phyloP scores from a whole-genome alignment of 2,329 filamentous ascomycete species.

The Septoria petroselini region DNA sequence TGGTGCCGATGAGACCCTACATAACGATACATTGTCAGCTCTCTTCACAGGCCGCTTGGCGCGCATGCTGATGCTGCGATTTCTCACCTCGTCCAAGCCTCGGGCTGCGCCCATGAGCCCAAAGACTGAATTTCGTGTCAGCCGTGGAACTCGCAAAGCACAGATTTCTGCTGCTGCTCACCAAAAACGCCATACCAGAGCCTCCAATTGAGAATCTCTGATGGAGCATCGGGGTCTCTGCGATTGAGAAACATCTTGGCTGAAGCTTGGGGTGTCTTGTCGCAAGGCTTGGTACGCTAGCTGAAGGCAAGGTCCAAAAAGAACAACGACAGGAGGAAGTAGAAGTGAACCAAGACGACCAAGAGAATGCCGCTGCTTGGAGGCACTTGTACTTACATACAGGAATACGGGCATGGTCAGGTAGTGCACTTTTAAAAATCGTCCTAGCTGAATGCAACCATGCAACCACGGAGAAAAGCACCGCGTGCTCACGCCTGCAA shows the following conservation, averaged over 20 bases:
- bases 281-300: background rate
- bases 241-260: conserved; percentile 31
- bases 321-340: background rate
- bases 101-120: conserved; percentile 68
- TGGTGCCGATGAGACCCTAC: conserved; percentile 59
- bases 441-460: background rate
- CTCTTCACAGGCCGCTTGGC: no score
- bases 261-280: conserved; percentile 15
- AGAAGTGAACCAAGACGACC: conserved; percentile 6
- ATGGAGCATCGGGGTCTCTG: conserved; percentile 56
- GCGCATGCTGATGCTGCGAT: background rate
- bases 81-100: conserved; percentile 63
- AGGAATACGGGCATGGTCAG: background rate
- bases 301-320: background rate
- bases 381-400: conserved; percentile 5
- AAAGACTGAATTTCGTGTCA: conserved; percentile 29
- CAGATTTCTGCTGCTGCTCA: conserved; percentile 16
- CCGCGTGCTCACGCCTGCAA: conserved; percentile 4
- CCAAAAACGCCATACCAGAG: conserved; percentile 70
- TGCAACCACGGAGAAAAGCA: conserved; percentile 2
- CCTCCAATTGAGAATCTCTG: conserved; percentile 71
- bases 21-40: background rate
- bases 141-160: background rate
- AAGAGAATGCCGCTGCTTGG: conserved; percentile 9
- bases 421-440: no score